A percentile compares a stretch with the other conserved stretches of the same genome.
Conservation (phyloP, 306 rosid genomes). For the Rubus parviflorus region DNA sequence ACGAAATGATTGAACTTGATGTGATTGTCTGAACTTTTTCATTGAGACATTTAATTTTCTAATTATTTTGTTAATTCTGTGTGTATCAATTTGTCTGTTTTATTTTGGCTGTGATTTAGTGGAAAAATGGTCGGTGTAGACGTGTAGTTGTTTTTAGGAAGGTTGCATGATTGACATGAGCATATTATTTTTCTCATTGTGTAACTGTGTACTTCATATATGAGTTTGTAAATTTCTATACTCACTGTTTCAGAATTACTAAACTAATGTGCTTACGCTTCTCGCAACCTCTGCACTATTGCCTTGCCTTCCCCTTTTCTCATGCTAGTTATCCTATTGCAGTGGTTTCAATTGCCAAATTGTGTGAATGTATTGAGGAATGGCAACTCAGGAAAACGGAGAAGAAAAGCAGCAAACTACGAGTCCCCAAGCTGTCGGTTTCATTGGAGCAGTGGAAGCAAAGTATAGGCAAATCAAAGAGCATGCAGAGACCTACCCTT, state of each 20-base stretch:
- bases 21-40: not conserved
- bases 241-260: not conserved
- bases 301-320: not conserved
- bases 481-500: conserved; percentile 72
- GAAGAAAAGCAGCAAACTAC: conserved; percentile 44
- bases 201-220: not conserved
- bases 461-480: conserved; percentile 57
- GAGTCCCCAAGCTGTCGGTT: conserved; percentile 29
- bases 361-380: conserved; percentile 1
- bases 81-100: not conserved
- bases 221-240: not conserved
- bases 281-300: not conserved
- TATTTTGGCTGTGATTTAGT: not conserved
- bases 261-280: not conserved
- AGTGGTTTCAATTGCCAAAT: not conserved
- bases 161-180: not conserved
- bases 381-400: conserved; percentile 34
- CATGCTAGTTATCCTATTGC: not conserved
- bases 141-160: not conserved
- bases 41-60: not conserved
- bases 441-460: conserved; percentile 43
- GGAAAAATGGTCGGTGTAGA: not conserved
- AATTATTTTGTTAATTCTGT: not conserved
- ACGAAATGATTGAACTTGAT: not conserved
- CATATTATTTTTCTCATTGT: not conserved